A percentile compares a stretch with the other conserved stretches of the same genome.
phyloP scores from a whole-genome alignment of 2,329 filamentous ascomycete genomes.

The Colletotrichum sansevieriae region DNA sequence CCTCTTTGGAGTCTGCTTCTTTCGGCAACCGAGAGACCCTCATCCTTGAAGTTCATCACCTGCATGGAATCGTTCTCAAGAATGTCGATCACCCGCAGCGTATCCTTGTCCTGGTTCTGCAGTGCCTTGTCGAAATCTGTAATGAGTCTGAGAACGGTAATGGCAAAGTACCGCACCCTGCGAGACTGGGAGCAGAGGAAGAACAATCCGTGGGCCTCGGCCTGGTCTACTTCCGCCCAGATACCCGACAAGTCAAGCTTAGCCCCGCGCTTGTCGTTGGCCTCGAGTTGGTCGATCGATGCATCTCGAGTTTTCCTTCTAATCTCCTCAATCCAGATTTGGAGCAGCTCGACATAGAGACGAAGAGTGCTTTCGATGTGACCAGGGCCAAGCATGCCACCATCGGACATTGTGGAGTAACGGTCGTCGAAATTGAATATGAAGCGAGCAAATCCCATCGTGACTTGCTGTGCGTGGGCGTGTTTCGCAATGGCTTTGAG shows the following conservation, averaged over 20 bases:
- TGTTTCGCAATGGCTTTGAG: conserved; percentile 96
- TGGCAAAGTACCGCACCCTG: conserved; percentile 88
- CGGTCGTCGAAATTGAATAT: conserved; percentile 99
- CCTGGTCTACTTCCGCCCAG: conserved; percentile 94
- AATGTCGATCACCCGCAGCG: conserved; percentile 85
- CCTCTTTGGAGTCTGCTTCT: conserved; percentile 92
- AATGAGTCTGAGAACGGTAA: conserved; percentile 91
- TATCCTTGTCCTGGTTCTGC: conserved; percentile 73
- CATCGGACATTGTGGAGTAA: conserved; percentile 98
- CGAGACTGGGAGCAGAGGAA: conserved; percentile 97
- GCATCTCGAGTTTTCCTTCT: conserved; percentile 85
- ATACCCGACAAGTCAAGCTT: conserved; percentile 89
- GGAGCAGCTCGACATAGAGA: conserved; percentile 91
- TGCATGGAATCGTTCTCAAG: conserved; percentile 89
- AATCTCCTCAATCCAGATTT: conserved; percentile 98
- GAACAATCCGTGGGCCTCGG: conserved; percentile 96
- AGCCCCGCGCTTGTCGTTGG: conserved; percentile 78
- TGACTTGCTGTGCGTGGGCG: conserved; percentile 93
- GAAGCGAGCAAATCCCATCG: conserved; percentile 95
- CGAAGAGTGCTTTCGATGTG: conserved; percentile 96
- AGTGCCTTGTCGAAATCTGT: conserved; percentile 93
- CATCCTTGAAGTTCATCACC: conserved; percentile 93
- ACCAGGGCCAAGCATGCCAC: conserved; percentile 91
- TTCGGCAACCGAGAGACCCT: conserved; percentile 91
- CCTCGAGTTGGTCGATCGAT: conserved; percentile 73